A percentile compares a stretch with the other conserved stretches of the same genome.
These are phyloP conservation scores for Cryphonectria japonica DNA, from an alignment of 2,329 filamentous ascomycete genomes.

Conservation along the genomic window DNA sequence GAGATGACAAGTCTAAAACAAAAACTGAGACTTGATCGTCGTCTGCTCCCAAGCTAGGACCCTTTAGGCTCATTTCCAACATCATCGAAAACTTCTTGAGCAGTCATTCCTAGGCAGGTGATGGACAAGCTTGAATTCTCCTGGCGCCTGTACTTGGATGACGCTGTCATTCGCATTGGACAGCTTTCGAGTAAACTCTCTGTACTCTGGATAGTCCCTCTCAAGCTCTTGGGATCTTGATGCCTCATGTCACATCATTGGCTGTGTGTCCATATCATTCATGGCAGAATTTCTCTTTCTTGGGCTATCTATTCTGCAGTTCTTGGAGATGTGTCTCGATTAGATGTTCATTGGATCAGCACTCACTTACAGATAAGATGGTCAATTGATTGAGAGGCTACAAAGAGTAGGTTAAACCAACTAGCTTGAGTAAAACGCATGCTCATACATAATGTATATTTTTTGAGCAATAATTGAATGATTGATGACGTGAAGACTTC, in stretches of 20 bases:
- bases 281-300: too few relatives aligned
- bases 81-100: background rate
- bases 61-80: background rate
- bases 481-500: background rate
- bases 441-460: background rate
- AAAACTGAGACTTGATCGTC: background rate
- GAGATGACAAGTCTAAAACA: background rate
- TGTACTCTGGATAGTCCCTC: too few relatives aligned
- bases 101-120: background rate
- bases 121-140: background rate
- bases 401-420: background rate
- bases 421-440: background rate
- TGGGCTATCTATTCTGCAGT: too few relatives aligned
- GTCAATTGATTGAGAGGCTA: too few relatives aligned
- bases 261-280: too few relatives aligned
- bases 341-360: too few relatives aligned
- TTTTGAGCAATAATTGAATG: background rate
- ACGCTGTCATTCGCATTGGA: background rate
- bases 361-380: too few relatives aligned
- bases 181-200: background rate
- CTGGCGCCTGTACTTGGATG: background rate
- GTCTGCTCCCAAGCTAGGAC: background rate
- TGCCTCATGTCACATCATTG: too few relatives aligned
- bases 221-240: too few relatives aligned
- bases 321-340: too few relatives aligned